These are phyloP conservation scores for Tetrahymena borealis DNA, from an alignment of 73 alveolate species.

Conservation along the genomic window DNA sequence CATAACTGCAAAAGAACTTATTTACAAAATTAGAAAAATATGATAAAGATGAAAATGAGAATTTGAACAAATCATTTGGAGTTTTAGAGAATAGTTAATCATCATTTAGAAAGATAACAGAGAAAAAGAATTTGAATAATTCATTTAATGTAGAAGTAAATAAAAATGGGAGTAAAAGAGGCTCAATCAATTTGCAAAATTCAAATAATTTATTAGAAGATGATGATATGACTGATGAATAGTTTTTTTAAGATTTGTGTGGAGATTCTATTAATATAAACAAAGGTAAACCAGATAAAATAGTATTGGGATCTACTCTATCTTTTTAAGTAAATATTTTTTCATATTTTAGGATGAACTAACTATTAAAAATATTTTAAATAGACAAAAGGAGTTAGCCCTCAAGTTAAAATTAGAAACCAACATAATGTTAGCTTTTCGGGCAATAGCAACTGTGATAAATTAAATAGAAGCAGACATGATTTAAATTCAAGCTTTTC, in stretches of 20 bases:
- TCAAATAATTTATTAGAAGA: background rate
- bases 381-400: background rate
- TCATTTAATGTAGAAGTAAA: background rate
- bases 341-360: background rate
- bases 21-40: background rate
- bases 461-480: background rate
- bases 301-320: background rate
- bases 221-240: constrained; percentile 2
- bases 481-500: background rate
- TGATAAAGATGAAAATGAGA: background rate
- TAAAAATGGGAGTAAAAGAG: background rate
- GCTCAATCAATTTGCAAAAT: background rate
- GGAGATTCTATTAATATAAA: background rate
- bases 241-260: background rate
- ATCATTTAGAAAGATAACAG: background rate
- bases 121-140: background rate
- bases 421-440: background rate
- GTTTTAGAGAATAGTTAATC: background rate
- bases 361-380: background rate
- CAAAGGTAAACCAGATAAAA: background rate
- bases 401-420: background rate
- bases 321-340: background rate
- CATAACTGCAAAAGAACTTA: background rate
- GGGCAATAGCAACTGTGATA: background rate
- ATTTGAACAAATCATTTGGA: background rate